Conservation (phyloP, 306 rosid genomes). For the Corylus avellana region DNA sequence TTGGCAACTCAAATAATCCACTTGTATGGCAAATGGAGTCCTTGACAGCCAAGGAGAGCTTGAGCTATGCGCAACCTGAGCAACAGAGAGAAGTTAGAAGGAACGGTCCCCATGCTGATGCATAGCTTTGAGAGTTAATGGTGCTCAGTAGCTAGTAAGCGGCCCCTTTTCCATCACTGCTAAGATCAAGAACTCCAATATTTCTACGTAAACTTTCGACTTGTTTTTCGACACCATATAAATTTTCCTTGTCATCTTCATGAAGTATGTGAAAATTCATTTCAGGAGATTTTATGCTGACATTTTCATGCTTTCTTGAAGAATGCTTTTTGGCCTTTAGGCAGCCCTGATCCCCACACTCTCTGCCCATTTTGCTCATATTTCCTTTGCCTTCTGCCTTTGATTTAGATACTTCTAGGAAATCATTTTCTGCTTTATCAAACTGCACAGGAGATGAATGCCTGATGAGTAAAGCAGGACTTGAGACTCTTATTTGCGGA, state of each 20-base stretch:
- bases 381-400: background rate
- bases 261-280: background rate
- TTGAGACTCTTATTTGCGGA: background rate
- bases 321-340: background rate
- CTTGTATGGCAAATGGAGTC: background rate
- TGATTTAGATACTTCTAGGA: background rate
- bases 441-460: background rate
- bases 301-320: slow-evolving; percentile 4
- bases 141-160: background rate
- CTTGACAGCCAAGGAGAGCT: background rate
- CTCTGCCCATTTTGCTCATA: background rate
- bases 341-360: background rate
- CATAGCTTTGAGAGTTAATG: background rate
- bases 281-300: background rate
- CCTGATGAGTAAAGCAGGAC: slow-evolving; percentile 11
- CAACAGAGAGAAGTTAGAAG: background rate
- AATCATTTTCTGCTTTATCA: slow-evolving; percentile 9
- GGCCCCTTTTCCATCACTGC: slow-evolving; percentile 8
- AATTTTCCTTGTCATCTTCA: slow-evolving; percentile 31
- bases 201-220: slow-evolving; percentile 25
- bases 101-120: background rate
- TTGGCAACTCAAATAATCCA: background rate
- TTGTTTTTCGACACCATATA: slow-evolving; percentile 6
- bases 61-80: background rate
- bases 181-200: slow-evolving; percentile 17